phyloP scores from a whole-genome alignment of 208 protist genomes.

The Balamuthia mandrillaris region DNA sequence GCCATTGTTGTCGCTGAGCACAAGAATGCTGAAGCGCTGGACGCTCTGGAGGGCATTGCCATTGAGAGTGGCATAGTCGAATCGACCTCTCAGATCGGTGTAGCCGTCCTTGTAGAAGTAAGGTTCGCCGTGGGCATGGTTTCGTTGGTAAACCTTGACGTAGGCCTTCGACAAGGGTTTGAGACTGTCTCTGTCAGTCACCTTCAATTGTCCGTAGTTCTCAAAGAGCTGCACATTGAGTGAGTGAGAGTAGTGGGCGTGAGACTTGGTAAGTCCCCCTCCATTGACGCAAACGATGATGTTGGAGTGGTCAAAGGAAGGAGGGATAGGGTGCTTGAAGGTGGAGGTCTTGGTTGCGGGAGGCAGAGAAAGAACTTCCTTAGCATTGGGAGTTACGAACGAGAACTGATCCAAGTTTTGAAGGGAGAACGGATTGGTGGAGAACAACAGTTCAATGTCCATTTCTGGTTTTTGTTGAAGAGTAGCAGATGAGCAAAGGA shows the following conservation, averaged over 20 bases:
- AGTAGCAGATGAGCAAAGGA: too few relatives aligned
- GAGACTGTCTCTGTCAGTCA: background rate
- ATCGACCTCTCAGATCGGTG: conserved; percentile 25
- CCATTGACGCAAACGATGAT: background rate
- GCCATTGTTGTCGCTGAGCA: background rate
- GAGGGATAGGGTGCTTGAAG: too few relatives aligned
- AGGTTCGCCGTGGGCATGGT: background rate
- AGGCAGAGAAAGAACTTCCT: too few relatives aligned
- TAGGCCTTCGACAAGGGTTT: background rate
- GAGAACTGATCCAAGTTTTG: too few relatives aligned
- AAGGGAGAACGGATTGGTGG: too few relatives aligned
- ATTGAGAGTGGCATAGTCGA: conserved; percentile 17
- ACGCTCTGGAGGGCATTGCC: background rate
- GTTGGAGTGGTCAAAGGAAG: too few relatives aligned
- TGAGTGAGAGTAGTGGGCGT: background rate
- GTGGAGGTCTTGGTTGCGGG: too few relatives aligned
- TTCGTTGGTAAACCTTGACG: conserved; percentile 34
- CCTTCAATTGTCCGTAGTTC: background rate
- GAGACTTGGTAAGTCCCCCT: background rate
- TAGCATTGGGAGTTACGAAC: too few relatives aligned
- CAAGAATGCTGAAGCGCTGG: background rate
- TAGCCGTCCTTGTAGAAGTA: conserved; percentile 21
- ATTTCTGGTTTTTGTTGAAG: too few relatives aligned
- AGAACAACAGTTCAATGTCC: too few relatives aligned
- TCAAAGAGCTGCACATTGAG: conserved; percentile 13